phyloP scores from a whole-genome alignment of 176 grass and related monocot species.

The Carex myosuroides region DNA sequence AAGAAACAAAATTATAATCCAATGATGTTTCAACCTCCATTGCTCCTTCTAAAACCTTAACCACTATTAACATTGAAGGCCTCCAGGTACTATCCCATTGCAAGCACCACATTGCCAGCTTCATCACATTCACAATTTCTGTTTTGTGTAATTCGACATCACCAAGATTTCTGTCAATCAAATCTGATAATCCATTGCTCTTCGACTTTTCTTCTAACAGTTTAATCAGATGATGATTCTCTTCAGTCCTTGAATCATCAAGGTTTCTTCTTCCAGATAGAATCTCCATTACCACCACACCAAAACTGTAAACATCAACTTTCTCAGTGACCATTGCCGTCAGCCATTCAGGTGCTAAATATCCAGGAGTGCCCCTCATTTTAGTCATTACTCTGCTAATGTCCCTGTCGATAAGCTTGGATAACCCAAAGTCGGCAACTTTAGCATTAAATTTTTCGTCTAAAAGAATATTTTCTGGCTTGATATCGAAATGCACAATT shows the following conservation, averaged over 20 bases:
- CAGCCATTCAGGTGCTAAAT: no score
- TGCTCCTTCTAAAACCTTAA: constrained; percentile 43
- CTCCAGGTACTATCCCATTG: constrained; percentile 38
- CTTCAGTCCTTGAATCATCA: neutral
- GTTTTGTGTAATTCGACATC: constrained; percentile 19
- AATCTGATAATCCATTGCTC: constrained; percentile 13
- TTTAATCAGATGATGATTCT: constrained; percentile 30
- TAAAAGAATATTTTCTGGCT: constrained; percentile 59
- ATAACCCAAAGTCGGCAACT: neutral
- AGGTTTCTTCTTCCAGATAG: no score
- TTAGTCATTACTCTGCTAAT: no score
- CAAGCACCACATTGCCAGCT: constrained; percentile 60
- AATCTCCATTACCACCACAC: no score
- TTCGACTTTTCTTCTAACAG: constrained; percentile 34
- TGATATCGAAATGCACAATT: constrained; percentile 66
- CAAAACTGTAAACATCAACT: no score
- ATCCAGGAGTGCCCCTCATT: no score
- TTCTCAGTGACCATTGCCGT: no score
- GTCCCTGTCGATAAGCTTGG: no score
- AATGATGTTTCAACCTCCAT: constrained; percentile 23
- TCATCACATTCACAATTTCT: constrained; percentile 31
- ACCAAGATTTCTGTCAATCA: constrained; percentile 8
- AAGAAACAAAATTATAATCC: constrained; percentile 22
- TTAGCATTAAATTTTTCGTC: constrained; percentile 53
- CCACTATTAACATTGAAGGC: constrained; percentile 52